Base-by-base conservation (phyloP, 192 early-diverging fungal genomes). In the Pilobolus umbonatus region DNA sequence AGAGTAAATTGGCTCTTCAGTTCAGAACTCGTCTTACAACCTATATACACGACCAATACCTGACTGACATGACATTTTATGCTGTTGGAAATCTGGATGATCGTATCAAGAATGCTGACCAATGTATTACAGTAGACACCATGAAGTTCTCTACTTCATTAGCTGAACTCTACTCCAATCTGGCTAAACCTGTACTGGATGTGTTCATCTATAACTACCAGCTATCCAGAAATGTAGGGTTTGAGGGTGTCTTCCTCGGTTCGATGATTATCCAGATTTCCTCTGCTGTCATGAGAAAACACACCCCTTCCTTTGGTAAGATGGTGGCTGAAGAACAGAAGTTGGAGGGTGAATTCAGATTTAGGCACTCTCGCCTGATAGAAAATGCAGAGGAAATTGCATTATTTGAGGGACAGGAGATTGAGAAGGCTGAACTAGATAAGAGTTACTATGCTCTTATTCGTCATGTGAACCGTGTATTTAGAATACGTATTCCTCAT, bases 361-460 rank as follows among this genome's bases (percentile, higher is more conserved):
- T 88, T 71, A 85, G 91, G 17, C 95, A 99, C 73, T 88, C 91
- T 38, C 85, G 97, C 8, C 69, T 99, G 12, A 93, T 97, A 32
- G 92, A 93, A 67, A 91, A 98, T 57, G 93, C 94, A 21, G 96
- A 97, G 68, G 96, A 98, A 64, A 81, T 98, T 69, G 96, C 96
- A 0, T 75, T 98, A 21, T 96, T 89, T 67, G 74, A 80, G 38
- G 96, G 96, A 25, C 85, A 89, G 29, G 75, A 85, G 9, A 79
- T 87, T 17, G 96, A 98, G 60, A 90, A 89, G 68, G 74, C 69
- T n/a, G 86, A 89, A 32, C 70, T 97, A 49, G 83, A 92, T 51
- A 76, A 78, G 40, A 80, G 79, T 49, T 98, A 93, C 68, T 71
- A 79, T 67, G 78, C 80, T 9, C 79, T 98, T 24, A 85, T 93